Evolutionary conservation across 2,329 filamentous ascomycete genomes (phyloP).

Genomic region (Fusarium sp.): DNA sequence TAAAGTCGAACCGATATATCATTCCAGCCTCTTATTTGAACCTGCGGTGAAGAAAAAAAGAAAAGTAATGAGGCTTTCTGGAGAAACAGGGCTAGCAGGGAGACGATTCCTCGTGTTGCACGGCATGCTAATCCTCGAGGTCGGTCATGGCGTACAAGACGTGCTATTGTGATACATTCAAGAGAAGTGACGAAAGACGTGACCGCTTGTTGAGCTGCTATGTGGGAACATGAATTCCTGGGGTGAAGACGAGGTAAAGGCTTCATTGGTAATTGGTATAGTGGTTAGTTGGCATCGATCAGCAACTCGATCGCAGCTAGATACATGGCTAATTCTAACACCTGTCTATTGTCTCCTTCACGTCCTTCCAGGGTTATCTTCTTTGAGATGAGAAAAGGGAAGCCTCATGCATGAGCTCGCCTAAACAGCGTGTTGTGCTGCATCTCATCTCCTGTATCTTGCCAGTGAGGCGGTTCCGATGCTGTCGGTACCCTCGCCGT

Average conservation of each 20-base stretch:
- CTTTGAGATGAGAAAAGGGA: not conserved
- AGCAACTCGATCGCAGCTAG: no score
- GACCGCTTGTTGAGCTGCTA: conserved; percentile 33
- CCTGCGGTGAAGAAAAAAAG: conserved; percentile 33
- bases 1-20: conserved; percentile 18
- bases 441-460: conserved; percentile 41
- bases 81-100: conserved; percentile 14
- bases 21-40: conserved; percentile 22
- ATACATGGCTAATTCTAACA: no score
- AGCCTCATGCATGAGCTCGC: conserved; percentile 43
- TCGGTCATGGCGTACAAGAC: conserved; percentile 24
- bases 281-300: not conserved
- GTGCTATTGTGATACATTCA: conserved; percentile 22
- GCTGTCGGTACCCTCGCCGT: conserved; percentile 43
- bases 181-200: conserved; percentile 33
- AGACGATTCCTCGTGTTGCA: conserved; percentile 21
- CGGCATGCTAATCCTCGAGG: conserved; percentile 34
- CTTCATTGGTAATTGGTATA: not conserved
- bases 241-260: no score
- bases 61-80: conserved; percentile 5
- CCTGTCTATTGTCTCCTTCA: no score
- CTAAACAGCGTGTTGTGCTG: conserved; percentile 42
- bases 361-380: no score
- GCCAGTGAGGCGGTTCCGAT: conserved; percentile 45
- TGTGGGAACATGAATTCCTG: not conserved